Evolutionary conservation across 2,329 filamentous ascomycete species (phyloP).

Genomic region (Exophiala spinifera): DNA sequence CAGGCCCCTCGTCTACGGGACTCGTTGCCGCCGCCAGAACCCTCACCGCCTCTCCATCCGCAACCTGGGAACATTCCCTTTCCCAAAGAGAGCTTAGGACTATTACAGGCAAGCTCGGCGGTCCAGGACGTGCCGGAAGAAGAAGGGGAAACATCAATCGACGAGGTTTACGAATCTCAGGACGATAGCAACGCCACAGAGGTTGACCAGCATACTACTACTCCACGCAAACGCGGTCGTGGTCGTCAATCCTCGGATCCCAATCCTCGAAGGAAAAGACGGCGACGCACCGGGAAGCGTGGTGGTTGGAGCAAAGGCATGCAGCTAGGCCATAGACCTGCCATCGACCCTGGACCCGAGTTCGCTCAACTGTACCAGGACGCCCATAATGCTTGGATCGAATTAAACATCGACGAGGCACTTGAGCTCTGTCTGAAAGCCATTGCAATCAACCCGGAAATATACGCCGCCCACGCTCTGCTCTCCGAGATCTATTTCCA

Average conservation of each 20-base stretch:
- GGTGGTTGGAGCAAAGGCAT: conserved; percentile 43
- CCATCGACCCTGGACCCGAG: conserved; percentile 47
- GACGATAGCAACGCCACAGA: conserved; percentile 7
- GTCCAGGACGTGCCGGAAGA: neutral
- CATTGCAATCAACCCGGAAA: conserved; percentile 58
- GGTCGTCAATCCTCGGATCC: neutral
- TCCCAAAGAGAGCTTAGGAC: neutral
- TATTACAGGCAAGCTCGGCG: neutral
- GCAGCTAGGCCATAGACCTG: conserved; percentile 46
- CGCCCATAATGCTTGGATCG: conserved; percentile 49
- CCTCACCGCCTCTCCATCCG: neutral
- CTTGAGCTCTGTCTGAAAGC: conserved; percentile 46
- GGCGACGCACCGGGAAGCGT: conserved; percentile 16
- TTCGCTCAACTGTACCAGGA: conserved; percentile 48
- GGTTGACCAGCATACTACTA: neutral
- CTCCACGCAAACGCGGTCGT: neutral
- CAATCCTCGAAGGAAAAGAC: conserved; percentile 13
- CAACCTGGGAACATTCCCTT: conserved; percentile 3
- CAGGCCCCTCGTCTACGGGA: neutral
- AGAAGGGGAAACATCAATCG: conserved; percentile 6
- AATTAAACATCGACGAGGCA: conserved; percentile 43
- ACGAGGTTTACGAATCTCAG: conserved; percentile 11
- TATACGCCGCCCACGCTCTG: conserved; percentile 60
- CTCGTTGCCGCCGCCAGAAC: neutral
- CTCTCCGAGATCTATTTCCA: conserved; percentile 58